These are phyloP conservation scores for Nicotiana noctiflora DNA, from an alignment of 257 asterid species.

Conservation along the genomic window DNA sequence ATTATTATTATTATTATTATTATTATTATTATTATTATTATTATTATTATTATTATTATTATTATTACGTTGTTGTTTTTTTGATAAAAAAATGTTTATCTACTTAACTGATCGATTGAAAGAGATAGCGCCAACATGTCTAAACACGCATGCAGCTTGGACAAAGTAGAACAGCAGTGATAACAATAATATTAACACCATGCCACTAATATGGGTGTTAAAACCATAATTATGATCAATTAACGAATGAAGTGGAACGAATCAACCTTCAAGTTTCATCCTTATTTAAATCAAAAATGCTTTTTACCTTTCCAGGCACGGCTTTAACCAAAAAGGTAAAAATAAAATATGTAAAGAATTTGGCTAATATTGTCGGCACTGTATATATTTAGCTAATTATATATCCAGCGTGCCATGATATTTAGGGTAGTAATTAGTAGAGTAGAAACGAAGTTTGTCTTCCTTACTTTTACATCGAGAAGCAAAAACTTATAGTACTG, in stretches of 20 bases:
- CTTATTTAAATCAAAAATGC: not conserved
- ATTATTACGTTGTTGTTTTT: too few relatives aligned
- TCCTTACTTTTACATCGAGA: not conserved
- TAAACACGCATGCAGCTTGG: not conserved
- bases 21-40: too few relatives aligned
- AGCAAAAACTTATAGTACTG: not conserved
- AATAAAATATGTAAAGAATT: not conserved
- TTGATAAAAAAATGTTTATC: too few relatives aligned
- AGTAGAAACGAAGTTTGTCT: conserved; percentile 1
- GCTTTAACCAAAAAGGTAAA: not conserved
- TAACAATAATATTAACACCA: not conserved
- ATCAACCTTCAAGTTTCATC: not conserved
- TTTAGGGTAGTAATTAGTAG: not conserved
- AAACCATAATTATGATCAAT: not conserved
- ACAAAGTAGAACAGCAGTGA: not conserved
- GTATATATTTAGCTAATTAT: not conserved
- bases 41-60: too few relatives aligned
- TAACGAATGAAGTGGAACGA: not conserved
- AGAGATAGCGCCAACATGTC: conserved; percentile 5
- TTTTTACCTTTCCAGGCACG: not conserved
- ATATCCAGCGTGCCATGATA: not conserved
- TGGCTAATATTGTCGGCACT: not conserved
- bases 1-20: too few relatives aligned
- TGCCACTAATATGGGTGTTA: not conserved
- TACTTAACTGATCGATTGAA: not conserved